Evolutionary conservation across 345 rosid species (phyloP), one percentile per base, ranked within the genome.

Genomic region (Dipteronia sinensis): DNA sequence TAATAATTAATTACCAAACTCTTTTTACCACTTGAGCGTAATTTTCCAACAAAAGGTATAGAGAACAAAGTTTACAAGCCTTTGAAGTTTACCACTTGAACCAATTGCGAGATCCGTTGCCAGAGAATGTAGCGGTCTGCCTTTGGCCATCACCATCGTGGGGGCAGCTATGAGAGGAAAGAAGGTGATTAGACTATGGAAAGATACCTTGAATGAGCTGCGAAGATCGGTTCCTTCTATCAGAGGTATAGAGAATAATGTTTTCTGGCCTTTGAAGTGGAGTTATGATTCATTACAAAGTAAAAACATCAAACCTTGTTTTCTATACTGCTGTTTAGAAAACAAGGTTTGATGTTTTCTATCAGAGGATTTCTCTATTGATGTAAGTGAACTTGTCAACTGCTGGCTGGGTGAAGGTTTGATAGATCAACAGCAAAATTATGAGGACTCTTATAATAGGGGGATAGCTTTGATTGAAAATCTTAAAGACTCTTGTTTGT

Each of bases 371-470:
- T 80, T 71, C 77, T 83, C 86, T 17, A 82, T 86, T 15, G 72
- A 82, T 46, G 64, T 67, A 47, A 42, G 77, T 19, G 89, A 87
- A 64, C 85, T 89, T 22, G 75, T 79, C 3, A 76, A 71, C 10
- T 87, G 76, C 27, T 89, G 87, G 92, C 22, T 77, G 40, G 88
- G 83, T 0, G 89, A 84, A 72, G 88, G 88, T 2, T 74, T 86
- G 58, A 75, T 85, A 23, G 84, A 76, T 46, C 82, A 79, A 31
- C 65, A 76, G 12, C 71, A 79, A 66, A 73, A 73, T 58, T 65
- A 71, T 12, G 79, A 83, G 10, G 27, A 77, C 20, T 78, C 80
- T 7, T 47, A 75, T 69, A 85, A 82, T 29, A 69, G 77, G 59
- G 89, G 88, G 61, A 51, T 77, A 20, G 47, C 83, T 67, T 75